phyloP scores from a whole-genome alignment of 2,329 filamentous ascomycete species.

The Pochonia chlamydosporia region DNA sequence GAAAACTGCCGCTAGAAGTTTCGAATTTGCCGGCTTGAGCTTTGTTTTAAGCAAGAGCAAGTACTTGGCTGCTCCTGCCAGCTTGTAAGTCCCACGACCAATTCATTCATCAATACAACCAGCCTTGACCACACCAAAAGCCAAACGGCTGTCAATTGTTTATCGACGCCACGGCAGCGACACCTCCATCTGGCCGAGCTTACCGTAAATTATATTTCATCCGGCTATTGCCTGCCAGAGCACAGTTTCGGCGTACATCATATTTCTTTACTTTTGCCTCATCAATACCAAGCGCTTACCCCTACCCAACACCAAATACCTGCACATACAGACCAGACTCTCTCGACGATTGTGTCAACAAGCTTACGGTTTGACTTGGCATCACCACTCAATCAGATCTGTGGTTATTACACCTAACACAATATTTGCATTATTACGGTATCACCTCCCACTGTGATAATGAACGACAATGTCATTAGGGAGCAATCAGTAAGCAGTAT shows the following conservation, averaged over 20 bases:
- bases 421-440: neutral
- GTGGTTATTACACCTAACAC: too few relatives aligned
- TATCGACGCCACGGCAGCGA: neutral
- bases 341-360: too few relatives aligned
- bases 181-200: neutral
- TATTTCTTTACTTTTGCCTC: neutral
- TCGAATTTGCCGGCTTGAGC: neutral
- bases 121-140: too few relatives aligned
- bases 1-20: neutral
- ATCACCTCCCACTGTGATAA: neutral
- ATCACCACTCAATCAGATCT: too few relatives aligned
- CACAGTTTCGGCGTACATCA: neutral
- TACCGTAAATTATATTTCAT: neutral
- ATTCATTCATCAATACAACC: too few relatives aligned
- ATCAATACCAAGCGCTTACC: too few relatives aligned
- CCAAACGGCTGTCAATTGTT: neutral
- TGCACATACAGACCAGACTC: too few relatives aligned
- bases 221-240: neutral
- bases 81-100: neutral
- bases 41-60: neutral
- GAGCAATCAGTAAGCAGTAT: conserved; percentile 2
- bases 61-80: neutral
- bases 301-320: too few relatives aligned
- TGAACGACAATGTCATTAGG: conserved; percentile 6
- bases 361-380: neutral